Evolutionary conservation across 495 filamentous ascomycete genomes (phyloP).

Genomic region (Podospora pseudoanserina): DNA sequence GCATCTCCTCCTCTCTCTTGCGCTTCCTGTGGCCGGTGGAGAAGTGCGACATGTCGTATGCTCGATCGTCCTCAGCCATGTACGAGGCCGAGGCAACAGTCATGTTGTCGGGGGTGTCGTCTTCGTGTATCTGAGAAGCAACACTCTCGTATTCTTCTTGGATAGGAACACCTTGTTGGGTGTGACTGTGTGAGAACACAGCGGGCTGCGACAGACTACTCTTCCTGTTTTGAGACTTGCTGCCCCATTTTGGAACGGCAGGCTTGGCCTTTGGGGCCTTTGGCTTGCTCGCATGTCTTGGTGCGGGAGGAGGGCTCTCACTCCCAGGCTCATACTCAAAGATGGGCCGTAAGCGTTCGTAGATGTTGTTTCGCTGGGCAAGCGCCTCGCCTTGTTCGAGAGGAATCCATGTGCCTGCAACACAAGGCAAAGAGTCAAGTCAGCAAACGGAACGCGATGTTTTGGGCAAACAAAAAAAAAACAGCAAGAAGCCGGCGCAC

Average conservation of each 20-base stretch:
- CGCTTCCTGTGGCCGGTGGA: constrained; percentile 70
- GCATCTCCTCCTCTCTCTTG: constrained; percentile 64
- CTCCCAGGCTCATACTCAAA: constrained; percentile 86
- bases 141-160: constrained; percentile 47
- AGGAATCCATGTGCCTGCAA: constrained; percentile 89
- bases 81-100: constrained; percentile 78
- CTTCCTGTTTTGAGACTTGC: constrained; percentile 34
- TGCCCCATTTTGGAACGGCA: constrained; percentile 52
- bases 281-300: constrained; percentile 83
- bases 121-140: constrained; percentile 63
- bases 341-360: constrained; percentile 75
- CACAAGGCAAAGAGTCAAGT: constrained; percentile 13
- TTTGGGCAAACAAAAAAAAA: too few species aligned
- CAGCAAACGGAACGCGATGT: background rate
- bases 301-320: constrained; percentile 85
- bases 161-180: constrained; percentile 27
- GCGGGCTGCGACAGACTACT: constrained; percentile 20
- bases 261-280: constrained; percentile 58
- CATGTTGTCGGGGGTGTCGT: constrained; percentile 76
- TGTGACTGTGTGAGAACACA: constrained; percentile 26
- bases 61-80: constrained; percentile 72
- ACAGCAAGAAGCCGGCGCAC: constrained; percentile 37
- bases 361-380: constrained; percentile 78
- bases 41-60: constrained; percentile 62
- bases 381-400: constrained; percentile 74